Conservation (phyloP, 2,329 filamentous ascomycete genomes). For the Polytolypa hystricis region DNA sequence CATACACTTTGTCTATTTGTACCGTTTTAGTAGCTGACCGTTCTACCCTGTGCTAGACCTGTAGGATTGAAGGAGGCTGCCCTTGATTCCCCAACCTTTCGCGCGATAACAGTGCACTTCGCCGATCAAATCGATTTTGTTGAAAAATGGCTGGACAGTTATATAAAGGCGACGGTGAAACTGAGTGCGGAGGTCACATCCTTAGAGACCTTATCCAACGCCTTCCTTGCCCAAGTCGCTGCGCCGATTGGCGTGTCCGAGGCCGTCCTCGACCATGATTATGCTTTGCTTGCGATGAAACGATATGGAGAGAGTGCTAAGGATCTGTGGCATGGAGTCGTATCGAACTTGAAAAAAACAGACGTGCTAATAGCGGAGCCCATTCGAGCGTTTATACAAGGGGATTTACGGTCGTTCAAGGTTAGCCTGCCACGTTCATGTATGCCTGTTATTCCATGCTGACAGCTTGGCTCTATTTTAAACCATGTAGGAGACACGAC, state of each 20-base stretch:
- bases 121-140: conserved; percentile 82
- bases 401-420: conserved; percentile 76
- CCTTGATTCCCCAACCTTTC: conserved; percentile 92
- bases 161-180: conserved; percentile 51
- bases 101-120: conserved; percentile 76
- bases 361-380: conserved; percentile 71
- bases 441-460: neutral
- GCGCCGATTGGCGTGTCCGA: conserved; percentile 66
- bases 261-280: conserved; percentile 85
- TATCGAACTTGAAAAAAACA: conserved; percentile 64
- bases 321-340: conserved; percentile 73
- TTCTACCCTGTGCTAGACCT: conserved; percentile 40
- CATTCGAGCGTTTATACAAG: conserved; percentile 63
- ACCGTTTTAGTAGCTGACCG: conserved; percentile 10
- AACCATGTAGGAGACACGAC: conserved; percentile 51
- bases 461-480: conserved; percentile 6
- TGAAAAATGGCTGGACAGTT: conserved; percentile 80
- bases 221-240: conserved; percentile 63
- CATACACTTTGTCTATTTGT: neutral
- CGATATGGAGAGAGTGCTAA: conserved; percentile 73
- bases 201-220: conserved; percentile 69
- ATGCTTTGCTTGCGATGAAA: conserved; percentile 77
- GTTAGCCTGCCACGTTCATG: conserved; percentile 15
- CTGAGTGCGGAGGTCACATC: conserved; percentile 55
- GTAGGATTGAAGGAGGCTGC: conserved; percentile 89